phyloP scores from a whole-genome alignment of 2,329 filamentous ascomycete genomes.

The Xylariaceae sp. region DNA sequence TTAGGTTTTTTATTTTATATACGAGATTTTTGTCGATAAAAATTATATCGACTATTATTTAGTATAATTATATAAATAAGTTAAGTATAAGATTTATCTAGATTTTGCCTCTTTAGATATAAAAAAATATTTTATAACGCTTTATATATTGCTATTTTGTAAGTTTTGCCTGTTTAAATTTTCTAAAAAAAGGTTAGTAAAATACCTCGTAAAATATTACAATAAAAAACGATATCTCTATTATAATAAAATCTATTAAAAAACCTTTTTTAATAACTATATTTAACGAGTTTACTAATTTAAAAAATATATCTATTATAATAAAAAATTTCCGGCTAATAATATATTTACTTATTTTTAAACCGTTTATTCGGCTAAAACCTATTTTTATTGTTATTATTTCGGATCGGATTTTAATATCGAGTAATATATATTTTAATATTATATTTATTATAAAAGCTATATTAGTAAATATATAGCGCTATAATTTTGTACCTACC shows the following conservation, averaged over 20 bases:
- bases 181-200: background rate
- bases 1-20: background rate
- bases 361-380: background rate
- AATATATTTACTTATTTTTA: background rate
- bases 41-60: background rate
- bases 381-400: background rate
- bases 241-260: background rate
- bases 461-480: background rate
- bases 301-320: background rate
- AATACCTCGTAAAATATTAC: background rate
- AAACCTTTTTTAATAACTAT: background rate
- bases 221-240: background rate
- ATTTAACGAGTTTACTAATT: background rate
- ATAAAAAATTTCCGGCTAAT: background rate
- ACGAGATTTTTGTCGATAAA: background rate
- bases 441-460: background rate
- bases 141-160: background rate
- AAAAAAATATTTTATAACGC: background rate
- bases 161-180: background rate
- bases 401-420: background rate
- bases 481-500: background rate
- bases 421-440: background rate
- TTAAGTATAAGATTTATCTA: background rate
- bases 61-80: background rate
- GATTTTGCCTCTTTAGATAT: background rate